A percentile compares a stretch with the other conserved stretches of the same genome.
These are phyloP conservation scores for Isatis tinctoria DNA, from an alignment of 345 rosid species.

Conservation along the genomic window DNA sequence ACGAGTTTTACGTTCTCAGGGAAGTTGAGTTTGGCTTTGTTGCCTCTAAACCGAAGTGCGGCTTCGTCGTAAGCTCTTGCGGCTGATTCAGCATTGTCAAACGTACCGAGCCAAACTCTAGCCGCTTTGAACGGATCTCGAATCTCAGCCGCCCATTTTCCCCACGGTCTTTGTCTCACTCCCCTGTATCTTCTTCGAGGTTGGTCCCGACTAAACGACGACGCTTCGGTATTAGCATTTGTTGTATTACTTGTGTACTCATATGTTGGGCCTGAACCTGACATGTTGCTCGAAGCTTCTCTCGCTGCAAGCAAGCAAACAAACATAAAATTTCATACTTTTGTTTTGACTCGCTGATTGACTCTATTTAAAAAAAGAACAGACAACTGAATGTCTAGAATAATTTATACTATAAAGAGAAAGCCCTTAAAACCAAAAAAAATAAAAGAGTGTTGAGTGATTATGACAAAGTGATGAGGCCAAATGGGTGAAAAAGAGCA, in stretches of 20 bases:
- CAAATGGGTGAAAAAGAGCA: conserved; percentile 26
- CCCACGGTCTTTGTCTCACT: conserved; percentile 93
- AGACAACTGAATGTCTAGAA: neutral
- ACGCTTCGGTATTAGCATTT: conserved; percentile 12
- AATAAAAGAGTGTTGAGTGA: neutral
- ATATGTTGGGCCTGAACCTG: conserved; percentile 34
- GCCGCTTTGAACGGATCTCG: conserved; percentile 87
- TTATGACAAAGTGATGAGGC: conserved; percentile 12
- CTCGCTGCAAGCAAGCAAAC: conserved; percentile 17
- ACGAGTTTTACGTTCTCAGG: conserved; percentile 84
- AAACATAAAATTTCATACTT: neutral
- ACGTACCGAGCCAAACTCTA: conserved; percentile 92
- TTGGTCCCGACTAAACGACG: conserved; percentile 33
- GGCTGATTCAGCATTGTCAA: conserved; percentile 81
- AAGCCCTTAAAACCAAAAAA: neutral
- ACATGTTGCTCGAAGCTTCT: conserved; percentile 29
- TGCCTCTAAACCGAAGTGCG: conserved; percentile 79
- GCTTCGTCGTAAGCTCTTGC: conserved; percentile 91
- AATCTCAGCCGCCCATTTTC: conserved; percentile 97
- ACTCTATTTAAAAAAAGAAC: neutral
- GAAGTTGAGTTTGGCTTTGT: conserved; percentile 93
- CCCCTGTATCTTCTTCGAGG: conserved; percentile 73
- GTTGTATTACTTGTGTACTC: conserved; percentile 38
- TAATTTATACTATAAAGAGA: neutral
- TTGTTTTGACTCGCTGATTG: neutral